Evolutionary conservation across 164 flowering plant species (phyloP).

Genomic region (Umbilicus rupestris): DNA sequence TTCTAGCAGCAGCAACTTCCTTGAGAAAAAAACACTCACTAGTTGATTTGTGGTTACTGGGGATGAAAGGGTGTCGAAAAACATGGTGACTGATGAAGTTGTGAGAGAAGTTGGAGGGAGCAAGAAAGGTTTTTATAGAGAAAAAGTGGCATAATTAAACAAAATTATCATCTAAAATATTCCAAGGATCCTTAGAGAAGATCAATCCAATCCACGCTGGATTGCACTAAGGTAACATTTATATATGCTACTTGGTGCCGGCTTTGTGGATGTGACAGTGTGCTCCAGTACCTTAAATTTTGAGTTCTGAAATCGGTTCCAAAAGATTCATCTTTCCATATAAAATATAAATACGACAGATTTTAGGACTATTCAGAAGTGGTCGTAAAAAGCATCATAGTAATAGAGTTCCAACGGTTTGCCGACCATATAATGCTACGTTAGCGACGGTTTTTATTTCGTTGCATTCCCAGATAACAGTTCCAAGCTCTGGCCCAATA

Average conservation of each 20-base stretch:
- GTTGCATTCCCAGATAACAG: too few relatives aligned
- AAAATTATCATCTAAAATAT: not conserved
- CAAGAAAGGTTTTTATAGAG: not conserved
- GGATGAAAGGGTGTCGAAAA: not conserved
- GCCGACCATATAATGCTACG: too few relatives aligned
- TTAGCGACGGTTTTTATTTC: too few relatives aligned
- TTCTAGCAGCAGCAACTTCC: not conserved
- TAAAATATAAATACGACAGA: too few relatives aligned
- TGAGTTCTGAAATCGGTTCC: too few relatives aligned
- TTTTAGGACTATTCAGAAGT: too few relatives aligned
- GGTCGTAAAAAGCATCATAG: too few relatives aligned
- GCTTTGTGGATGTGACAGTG: not conserved
- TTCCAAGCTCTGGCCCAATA: too few relatives aligned
- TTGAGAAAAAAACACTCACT: not conserved
- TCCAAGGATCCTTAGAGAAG: not conserved
- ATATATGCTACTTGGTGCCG: not conserved
- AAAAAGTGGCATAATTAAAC: not conserved
- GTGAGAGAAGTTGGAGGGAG: not conserved
- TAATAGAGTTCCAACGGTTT: too few relatives aligned
- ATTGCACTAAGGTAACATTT: not conserved
- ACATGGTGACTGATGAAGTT: not conserved
- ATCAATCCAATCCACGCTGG: not conserved
- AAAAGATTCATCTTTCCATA: too few relatives aligned
- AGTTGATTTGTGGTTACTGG: not conserved
- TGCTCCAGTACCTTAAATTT: not conserved